These are phyloP conservation scores for Glycine latifolia DNA, from an alignment of 306 rosid species.

Conservation along the genomic window DNA sequence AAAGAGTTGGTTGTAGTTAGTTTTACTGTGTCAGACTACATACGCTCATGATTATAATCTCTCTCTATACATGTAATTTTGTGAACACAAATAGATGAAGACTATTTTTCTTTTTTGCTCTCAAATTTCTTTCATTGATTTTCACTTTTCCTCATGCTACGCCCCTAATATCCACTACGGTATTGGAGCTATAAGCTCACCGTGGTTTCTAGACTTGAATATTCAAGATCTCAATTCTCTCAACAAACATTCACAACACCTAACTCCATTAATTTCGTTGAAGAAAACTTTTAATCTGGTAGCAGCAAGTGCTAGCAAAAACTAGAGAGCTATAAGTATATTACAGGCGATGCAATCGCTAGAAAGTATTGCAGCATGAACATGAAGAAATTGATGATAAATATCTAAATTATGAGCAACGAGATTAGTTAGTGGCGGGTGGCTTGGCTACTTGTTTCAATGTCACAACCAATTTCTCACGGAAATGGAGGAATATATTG, in stretches of 20 bases:
- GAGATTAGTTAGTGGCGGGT: background rate
- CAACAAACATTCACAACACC: background rate
- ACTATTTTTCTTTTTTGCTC: background rate
- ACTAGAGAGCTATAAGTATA: background rate
- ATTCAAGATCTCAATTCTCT: background rate
- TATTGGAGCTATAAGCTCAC: background rate
- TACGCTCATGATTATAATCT: background rate
- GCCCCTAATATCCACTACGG: background rate
- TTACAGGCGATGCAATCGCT: background rate
- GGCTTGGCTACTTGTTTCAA: background rate
- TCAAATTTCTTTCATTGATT: background rate
- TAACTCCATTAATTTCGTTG: background rate
- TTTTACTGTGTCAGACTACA: background rate
- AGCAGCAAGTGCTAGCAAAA: background rate
- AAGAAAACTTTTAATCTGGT: background rate
- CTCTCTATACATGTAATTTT: background rate
- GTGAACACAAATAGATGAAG: background rate
- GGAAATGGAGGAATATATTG: background rate
- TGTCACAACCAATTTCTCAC: background rate
- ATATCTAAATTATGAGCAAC: background rate
- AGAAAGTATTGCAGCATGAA: background rate
- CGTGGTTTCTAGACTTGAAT: background rate
- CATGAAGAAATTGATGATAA: background rate
- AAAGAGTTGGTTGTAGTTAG: background rate
- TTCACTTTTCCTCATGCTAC: background rate